A percentile compares a stretch with the other conserved stretches of the same genome.
Conservation (phyloP, 306 rosid species). For the Hylodesmum podocarpum region DNA sequence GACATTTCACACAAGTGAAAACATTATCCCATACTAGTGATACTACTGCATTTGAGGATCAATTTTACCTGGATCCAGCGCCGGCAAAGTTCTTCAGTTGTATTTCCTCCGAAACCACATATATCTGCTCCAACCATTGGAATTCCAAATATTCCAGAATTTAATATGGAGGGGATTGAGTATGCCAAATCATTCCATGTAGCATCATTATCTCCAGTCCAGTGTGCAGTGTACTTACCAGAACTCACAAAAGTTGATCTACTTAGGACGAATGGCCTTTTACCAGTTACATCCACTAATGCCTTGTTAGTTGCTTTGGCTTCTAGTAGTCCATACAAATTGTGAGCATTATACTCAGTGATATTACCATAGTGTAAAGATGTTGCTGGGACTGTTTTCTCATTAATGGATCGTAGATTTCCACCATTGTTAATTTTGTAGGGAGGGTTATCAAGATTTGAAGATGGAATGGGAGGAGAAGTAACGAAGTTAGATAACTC, state of each 20-base stretch:
- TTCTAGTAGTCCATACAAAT: slow-evolving; percentile 73
- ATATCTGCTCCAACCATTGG: slow-evolving; percentile 98
- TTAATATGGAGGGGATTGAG: slow-evolving; percentile 66
- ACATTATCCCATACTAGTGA: neutral
- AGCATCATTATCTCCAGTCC: slow-evolving; percentile 96
- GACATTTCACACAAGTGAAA: neutral
- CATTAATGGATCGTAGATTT: slow-evolving; percentile 41
- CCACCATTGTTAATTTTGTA: slow-evolving; percentile 62
- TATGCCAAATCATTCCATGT: slow-evolving; percentile 82
- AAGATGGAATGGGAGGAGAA: slow-evolving; percentile 49
- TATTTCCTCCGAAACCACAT: slow-evolving; percentile 70
- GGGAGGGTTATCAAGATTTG: slow-evolving; percentile 78
- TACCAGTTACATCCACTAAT: slow-evolving; percentile 55
- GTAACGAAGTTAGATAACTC: slow-evolving; percentile 74
- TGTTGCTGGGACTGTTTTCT: slow-evolving; percentile 60
- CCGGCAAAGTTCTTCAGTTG: slow-evolving; percentile 82
- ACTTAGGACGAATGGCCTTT: slow-evolving; percentile 79
- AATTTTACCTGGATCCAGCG: slow-evolving; percentile 90
- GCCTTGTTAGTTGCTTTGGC: slow-evolving; percentile 65
- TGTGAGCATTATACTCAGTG: slow-evolving; percentile 79
- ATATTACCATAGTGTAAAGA: slow-evolving; percentile 61
- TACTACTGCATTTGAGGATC: neutral
- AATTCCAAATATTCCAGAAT: slow-evolving; percentile 77
- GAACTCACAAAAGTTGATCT: slow-evolving; percentile 91
- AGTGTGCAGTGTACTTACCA: slow-evolving; percentile 86